Conservation (phyloP, 2,329 filamentous ascomycete genomes). For the Fusarium pseudonygamai region DNA sequence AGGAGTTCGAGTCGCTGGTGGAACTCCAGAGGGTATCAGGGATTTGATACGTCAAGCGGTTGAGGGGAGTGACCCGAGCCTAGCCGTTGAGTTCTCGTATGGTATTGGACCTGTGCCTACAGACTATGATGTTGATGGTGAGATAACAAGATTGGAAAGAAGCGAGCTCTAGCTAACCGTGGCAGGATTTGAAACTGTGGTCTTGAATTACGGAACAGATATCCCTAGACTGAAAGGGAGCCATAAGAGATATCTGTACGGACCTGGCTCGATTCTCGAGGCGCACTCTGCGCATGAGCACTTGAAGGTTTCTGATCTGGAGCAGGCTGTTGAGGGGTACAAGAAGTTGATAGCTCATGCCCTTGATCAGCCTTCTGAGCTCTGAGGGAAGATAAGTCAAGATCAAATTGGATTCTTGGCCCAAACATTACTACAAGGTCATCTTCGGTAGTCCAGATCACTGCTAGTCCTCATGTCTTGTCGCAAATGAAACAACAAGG, state of each 20-base stretch:
- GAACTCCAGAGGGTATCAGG: not conserved
- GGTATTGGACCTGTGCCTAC: not conserved
- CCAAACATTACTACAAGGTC: too few relatives aligned
- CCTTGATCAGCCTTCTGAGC: not conserved
- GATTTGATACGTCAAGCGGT: not conserved
- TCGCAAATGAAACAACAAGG: not conserved
- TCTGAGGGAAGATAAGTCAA: not conserved
- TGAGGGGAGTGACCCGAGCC: not conserved
- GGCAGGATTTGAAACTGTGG: not conserved
- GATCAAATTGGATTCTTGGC: too few relatives aligned
- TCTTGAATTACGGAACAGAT: conserved; percentile 2
- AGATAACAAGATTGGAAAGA: not conserved
- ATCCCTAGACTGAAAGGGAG: not conserved
- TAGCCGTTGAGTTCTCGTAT: not conserved
- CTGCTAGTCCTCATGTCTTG: not conserved
- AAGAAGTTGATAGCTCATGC: not conserved
- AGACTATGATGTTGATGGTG: not conserved
- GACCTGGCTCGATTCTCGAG: not conserved
- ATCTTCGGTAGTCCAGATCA: not conserved
- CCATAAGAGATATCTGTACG: conserved; percentile 6
- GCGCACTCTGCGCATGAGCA: conserved; percentile 16
- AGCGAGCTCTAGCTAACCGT: too few relatives aligned
- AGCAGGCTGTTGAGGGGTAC: not conserved
- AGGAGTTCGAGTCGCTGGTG: not conserved
- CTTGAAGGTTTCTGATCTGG: not conserved